Base-by-base conservation (phyloP, 495 filamentous ascomycete genomes). In the Lasiosphaeris hirsuta region DNA sequence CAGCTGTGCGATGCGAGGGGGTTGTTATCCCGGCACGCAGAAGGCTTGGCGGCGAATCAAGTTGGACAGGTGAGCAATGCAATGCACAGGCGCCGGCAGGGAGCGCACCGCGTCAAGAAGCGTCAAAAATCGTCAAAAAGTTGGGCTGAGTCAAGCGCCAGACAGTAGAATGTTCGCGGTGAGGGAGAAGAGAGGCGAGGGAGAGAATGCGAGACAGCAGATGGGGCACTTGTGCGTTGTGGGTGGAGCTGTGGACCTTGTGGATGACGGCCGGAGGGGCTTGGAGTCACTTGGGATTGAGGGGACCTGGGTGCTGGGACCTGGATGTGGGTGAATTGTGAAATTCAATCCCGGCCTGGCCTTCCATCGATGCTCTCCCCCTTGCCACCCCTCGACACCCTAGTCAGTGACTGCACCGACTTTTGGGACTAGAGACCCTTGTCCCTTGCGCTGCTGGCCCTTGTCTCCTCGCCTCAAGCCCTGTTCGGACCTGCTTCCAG, bases 21-120 rank as follows among this genome's bases (percentile, higher is more conserved):
- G 52, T 52, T 33, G 47, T 54, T 33, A 46, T 63, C 51, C 56
- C 60, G 40, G 54, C 50, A 52, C 41, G 40, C 49, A 46, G 38
- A 48, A 37, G 48, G 36, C 62, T 65, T 59, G 62, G 62, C 59
- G 57, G n/a, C 44, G 44, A 51, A 39, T 50, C 54, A 56, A 52
- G 57, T 58, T 51, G 57, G 59, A 57, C 56, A 57, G 56, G 50
- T 43, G 57, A 36, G 45, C 54, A 59, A 56, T 56, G 45, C 55
- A 43, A 57, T 63, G 51, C 56, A 57, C 53, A 51, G 36, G 15
- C 13, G 33, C 35, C 19, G 10, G 19, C 10, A 36, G 37, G 30
- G 11, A 51, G 37, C 30, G 10, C 39, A 4, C 39, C 39, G 39
- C 14, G 14, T 41, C 39, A 7, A 41, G 39, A 11, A 41, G 39